Evolutionary conservation across 805 yeast species (phyloP), one percentile per base, ranked within the genome.

Genomic region (Priceomyces melissophilus): DNA sequence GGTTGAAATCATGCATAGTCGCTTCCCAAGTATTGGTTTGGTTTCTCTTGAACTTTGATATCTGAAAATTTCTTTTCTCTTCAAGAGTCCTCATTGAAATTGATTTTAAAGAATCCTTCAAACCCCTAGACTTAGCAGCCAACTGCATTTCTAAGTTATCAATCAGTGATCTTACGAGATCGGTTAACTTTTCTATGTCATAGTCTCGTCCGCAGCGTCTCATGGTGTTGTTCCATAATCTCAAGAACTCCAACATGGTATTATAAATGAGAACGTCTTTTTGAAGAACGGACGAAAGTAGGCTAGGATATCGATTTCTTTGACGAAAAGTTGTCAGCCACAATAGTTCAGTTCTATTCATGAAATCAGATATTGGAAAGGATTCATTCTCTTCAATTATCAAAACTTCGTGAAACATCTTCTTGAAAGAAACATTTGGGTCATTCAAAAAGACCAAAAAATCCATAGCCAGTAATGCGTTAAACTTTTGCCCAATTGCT

Each of bases 201-300:
- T 65, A 75, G 0, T 49, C 46, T 35, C 67, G 67, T 20, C 58
- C 62, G 41, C 62, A 53, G 40, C 55, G 60, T 1, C 87, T 83
- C 30, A 69, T 68, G 1, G 90, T 76, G 37, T 71, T 76, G 45
- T 75, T 77, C 91, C 93, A 85, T 32, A 83, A 64, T 31, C 73
- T 70, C 49, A 84, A 63, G 40, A 82, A 71, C 45, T 76, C 76
- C 30, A 71, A 67, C 75, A 84, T 75, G 13, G 82, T 69, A 27
- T 70, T 65, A 53, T 74, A 79, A 38, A 79, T 76, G 53, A 85
- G 61, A 17, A 74, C 50, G 40, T 76, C 82, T 71, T 83, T 78
- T 38, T 69, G 62, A 45, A 71, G 71, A 32, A 75, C 63, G 15
- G 68, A 60, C 11, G 57, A 55, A 32, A 61, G 65, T 33, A 80